Conservation (phyloP, 2,329 filamentous ascomycete species). For the Fusarium redolens region DNA sequence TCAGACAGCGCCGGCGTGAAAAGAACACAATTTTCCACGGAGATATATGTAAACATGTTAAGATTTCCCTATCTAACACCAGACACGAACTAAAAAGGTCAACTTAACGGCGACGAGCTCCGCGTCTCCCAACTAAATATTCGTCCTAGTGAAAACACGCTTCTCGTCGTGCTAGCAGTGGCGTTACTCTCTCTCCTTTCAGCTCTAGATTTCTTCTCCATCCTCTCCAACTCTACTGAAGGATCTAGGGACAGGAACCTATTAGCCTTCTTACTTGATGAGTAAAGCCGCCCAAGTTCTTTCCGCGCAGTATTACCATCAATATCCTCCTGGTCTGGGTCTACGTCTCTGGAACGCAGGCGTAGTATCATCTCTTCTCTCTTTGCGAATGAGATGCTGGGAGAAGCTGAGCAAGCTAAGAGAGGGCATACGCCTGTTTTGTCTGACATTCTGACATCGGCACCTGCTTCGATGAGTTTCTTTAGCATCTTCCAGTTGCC, state of each 20-base stretch:
- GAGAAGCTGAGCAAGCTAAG: neutral
- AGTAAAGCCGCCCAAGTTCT: neutral
- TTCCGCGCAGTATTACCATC: neutral
- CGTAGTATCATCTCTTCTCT: neutral
- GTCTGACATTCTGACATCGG: neutral
- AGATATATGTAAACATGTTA: no score
- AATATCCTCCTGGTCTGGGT: neutral
- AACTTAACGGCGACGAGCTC: neutral
- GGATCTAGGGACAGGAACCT: neutral
- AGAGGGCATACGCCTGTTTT: neutral
- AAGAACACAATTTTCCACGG: no score
- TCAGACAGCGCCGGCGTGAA: no score
- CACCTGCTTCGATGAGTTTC: neutral
- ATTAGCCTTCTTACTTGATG: neutral
- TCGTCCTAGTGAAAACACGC: neutral
- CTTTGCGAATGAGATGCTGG: rapidly evolving
- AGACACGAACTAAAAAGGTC: neutral
- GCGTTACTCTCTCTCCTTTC: neutral
- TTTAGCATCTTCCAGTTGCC: neutral
- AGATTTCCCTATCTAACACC: no score
- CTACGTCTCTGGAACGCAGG: neutral
- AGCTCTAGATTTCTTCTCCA: neutral
- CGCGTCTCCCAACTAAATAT: neutral
- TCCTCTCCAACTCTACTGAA: neutral
- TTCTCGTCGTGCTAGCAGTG: neutral